Evolutionary conservation across 345 rosid species (phyloP).

Genomic region (thale cress (Arabidopsis thaliana)): TAIR10.1 NC_003070.9:17997001-17997500

Average conservation of each 20-base stretch:
- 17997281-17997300: neutral
- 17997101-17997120: conserved; percentile 68
- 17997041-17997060: conserved; percentile 62
- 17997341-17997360: neutral
- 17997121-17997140: conserved; percentile 61
- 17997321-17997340: neutral
- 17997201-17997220: neutral
- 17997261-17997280: neutral
- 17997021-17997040: conserved; percentile 54
- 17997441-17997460: no score
- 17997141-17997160: conserved; percentile 44
- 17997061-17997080: conserved; percentile 58
- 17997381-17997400: no score
- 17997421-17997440: no score
- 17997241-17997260: neutral
- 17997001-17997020: conserved; percentile 60
- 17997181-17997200: conserved; percentile 46
- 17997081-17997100: conserved; percentile 67
- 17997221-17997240: neutral
- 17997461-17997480: no score
- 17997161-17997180: conserved; percentile 58
- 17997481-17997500: no score
- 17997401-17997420: no score
- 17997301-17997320: neutral
- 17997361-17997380: no score